phyloP scores from a whole-genome alignment of 345 rosid species.

The Citrus inodora region DNA sequence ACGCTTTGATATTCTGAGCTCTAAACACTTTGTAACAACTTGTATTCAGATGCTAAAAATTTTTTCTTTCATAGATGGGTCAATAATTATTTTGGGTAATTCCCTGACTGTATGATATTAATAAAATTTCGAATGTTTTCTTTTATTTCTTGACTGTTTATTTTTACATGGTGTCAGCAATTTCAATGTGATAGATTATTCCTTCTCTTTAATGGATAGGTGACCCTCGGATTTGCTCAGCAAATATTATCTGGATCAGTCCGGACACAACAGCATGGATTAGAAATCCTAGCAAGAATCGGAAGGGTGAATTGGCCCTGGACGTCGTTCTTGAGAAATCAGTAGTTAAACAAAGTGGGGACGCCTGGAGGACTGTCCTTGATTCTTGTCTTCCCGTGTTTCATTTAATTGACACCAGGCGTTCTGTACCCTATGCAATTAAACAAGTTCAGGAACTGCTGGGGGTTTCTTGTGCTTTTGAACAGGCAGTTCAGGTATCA shows the following conservation, averaged over 20 bases:
- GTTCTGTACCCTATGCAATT: constrained; percentile 82
- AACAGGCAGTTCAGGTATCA: constrained; percentile 85
- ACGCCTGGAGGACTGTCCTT: constrained; percentile 89
- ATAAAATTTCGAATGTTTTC: neutral
- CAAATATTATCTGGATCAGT: constrained; percentile 71
- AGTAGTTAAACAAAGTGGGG: constrained; percentile 75
- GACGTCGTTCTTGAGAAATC: constrained; percentile 73
- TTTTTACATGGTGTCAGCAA: neutral
- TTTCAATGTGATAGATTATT: constrained; percentile 11
- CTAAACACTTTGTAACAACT: neutral
- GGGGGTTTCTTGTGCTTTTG: constrained; percentile 88
- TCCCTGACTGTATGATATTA: neutral
- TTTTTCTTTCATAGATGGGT: neutral
- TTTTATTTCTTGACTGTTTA: neutral
- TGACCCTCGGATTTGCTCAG: constrained; percentile 71
- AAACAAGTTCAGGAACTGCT: constrained; percentile 90
- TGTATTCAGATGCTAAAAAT: neutral
- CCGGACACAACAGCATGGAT: constrained; percentile 71
- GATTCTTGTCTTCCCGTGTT: constrained; percentile 89
- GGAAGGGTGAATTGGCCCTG: constrained; percentile 70
- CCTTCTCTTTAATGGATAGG: constrained; percentile 45
- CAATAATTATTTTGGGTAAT: no score
- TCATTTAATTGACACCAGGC: constrained; percentile 67
- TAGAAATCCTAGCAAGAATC: constrained; percentile 45
- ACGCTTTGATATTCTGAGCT: neutral